A percentile compares a stretch with the other conserved stretches of the same genome.
These are phyloP conservation scores for Avena eriantha DNA, from an alignment of 176 grass and related monocot genomes.

Conservation along the genomic window DNA sequence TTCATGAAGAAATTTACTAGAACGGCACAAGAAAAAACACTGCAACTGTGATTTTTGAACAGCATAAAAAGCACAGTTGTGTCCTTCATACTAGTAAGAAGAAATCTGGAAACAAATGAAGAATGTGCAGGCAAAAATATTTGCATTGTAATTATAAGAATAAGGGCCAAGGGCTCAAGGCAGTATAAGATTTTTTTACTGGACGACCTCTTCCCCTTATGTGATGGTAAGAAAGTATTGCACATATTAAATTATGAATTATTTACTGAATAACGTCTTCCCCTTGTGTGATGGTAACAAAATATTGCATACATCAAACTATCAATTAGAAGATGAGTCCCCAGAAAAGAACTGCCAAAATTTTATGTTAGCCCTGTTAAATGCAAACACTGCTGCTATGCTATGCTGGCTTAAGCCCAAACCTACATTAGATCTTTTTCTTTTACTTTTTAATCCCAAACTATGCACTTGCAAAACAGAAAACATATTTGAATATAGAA, in stretches of 20 bases:
- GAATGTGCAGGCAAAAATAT: neutral
- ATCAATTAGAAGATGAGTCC: neutral
- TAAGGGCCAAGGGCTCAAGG: neutral
- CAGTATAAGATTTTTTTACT: neutral
- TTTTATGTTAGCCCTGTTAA: neutral
- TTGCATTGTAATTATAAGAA: neutral
- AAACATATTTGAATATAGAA: conserved; percentile 39
- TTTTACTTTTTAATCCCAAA: conserved; percentile 7
- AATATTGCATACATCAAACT: conserved; percentile 10
- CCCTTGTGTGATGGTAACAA: neutral
- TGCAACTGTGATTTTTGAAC: neutral
- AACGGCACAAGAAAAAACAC: neutral
- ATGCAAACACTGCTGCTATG: conserved; percentile 12
- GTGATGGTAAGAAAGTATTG: neutral
- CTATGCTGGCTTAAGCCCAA: neutral
- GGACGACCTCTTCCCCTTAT: neutral
- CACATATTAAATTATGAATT: conserved; percentile 6
- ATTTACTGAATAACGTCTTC: neutral
- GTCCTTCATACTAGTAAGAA: neutral
- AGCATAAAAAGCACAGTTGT: neutral
- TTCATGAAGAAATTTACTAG: conserved; percentile 5
- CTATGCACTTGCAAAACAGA: conserved; percentile 11
- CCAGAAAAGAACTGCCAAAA: neutral
- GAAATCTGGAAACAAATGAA: conserved; percentile 13
- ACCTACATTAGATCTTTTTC: neutral